phyloP scores from a whole-genome alignment of 192 early-diverging fungal species.

The Linnemannia elongata region DNA sequence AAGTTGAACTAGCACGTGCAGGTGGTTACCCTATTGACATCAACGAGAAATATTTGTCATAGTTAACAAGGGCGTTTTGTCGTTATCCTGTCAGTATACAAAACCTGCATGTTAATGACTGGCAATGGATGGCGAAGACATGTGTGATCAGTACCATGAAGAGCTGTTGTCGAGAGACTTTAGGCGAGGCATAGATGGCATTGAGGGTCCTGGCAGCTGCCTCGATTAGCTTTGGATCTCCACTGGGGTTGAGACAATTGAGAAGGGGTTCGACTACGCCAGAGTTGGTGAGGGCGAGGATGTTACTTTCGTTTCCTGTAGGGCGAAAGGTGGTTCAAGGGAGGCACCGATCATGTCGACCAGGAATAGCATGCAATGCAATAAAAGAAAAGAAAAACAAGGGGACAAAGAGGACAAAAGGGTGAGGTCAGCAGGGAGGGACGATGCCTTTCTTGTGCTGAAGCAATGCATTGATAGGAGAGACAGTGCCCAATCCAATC shows the following conservation, averaged over 20 bases:
- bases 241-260: constrained; percentile 53
- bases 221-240: constrained; percentile 71
- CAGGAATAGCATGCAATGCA: not conserved
- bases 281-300: constrained; percentile 66
- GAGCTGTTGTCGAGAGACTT: constrained; percentile 63
- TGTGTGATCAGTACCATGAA: constrained; percentile 54
- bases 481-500: no score
- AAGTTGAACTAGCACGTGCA: constrained; percentile 63
- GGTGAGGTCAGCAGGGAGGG: not conserved
- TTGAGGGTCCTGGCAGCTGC: constrained; percentile 76
- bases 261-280: constrained; percentile 72
- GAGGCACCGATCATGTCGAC: not conserved
- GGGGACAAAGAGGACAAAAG: not conserved
- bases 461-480: not conserved
- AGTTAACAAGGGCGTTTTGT: not conserved
- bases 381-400: not conserved
- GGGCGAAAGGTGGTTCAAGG: not conserved
- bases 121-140: not conserved
- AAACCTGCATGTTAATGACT: not conserved
- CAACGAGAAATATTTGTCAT: not conserved
- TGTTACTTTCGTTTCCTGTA: constrained; percentile 73
- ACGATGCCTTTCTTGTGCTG: not conserved
- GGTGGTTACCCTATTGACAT: constrained; percentile 57
- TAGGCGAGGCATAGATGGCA: constrained; percentile 71
- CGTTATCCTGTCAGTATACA: no score